phyloP scores from a whole-genome alignment of 495 filamentous ascomycete species.

The Bombardia bombarda region DNA sequence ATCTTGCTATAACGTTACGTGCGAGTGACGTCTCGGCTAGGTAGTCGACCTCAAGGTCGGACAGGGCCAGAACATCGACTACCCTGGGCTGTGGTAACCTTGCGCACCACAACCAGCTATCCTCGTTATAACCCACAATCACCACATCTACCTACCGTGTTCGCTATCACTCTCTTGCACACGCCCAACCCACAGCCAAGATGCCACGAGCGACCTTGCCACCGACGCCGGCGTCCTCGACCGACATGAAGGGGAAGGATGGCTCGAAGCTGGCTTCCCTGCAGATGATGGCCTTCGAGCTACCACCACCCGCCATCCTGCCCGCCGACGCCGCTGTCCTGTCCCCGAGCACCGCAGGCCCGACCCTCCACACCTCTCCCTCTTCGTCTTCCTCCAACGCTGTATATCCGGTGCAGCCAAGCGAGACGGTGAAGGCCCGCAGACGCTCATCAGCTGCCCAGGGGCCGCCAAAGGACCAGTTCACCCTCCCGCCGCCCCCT shows the following conservation, averaged over 20 bases:
- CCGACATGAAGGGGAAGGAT: conserved; percentile 73
- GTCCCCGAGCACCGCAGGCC: conserved; percentile 23
- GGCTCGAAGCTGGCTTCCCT: conserved; percentile 46
- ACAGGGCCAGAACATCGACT: too few relatives aligned
- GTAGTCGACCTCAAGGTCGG: too few relatives aligned
- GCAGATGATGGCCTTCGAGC: conserved; percentile 52
- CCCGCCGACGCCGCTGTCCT: conserved; percentile 18
- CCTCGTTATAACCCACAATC: too few relatives aligned
- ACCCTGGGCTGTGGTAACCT: too few relatives aligned
- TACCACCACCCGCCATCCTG: conserved; percentile 75
- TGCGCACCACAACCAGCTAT: too few relatives aligned
- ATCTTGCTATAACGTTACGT: too few relatives aligned
- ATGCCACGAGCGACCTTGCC: conserved; percentile 69
- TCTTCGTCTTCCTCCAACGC: background rate
- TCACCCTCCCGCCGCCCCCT: conserved; percentile 84
- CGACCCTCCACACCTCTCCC: conserved; percentile 17
- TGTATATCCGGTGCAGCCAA: conserved; percentile 43
- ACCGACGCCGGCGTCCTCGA: conserved; percentile 79
- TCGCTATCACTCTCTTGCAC: background rate
- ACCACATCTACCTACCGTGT: conserved; percentile 1
- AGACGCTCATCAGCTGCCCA: conserved; percentile 47
- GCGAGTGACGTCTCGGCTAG: too few relatives aligned
- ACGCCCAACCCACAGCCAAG: background rate
- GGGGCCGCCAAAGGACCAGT: conserved; percentile 47
- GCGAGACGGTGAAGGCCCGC: conserved; percentile 48